Base-by-base conservation (phyloP, 2,329 filamentous ascomycete genomes). In the Arthrinium puccinioides region DNA sequence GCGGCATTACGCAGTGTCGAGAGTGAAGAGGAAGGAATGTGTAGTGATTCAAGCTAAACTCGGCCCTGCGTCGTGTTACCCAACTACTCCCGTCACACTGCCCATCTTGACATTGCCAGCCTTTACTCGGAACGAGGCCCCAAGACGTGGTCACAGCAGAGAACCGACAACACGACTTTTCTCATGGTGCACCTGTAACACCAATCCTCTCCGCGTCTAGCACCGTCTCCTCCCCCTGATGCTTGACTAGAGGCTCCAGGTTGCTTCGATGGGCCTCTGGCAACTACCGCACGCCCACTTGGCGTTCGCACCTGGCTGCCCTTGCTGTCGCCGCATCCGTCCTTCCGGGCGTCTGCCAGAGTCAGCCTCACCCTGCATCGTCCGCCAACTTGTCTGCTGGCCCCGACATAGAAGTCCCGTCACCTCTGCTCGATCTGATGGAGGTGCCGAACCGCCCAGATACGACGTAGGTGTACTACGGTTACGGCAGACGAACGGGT, bases 171-270 rank as follows among this genome's bases (percentile, higher is more conserved):
- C n/a, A n/a, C n/a, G n/a, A 33, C n/a, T 21, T 33, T 33, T 16
- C 31, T n/a, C 31, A 23, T 11, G 20, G 31, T 15, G 31, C 31
- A 33, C 21, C 31, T 20, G 3, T 20, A 24, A 21, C 31, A 33
- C 31, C 31, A 33, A 6, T 23, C 13, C 20, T 7, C 4, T 29
- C 27, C 4, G 8, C 5, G 6, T 16, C 16, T 11, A 3, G 19
- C 16, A 15, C 15, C 3, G 29, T 7, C 10, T n/a, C 6, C 5
- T 15, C 19, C 11, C 11, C 6, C 8, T 29, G 26, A 9, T 29
- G 6, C 6, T 5, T n/a, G 31, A 21, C 31, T 33, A 33, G 20
- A 33, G 31, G n/a, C 20, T 33, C 31, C 31, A 33, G 31, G 31
- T 20, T 7, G 21, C 31, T 8, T 20, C 24, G 4, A 8, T 11